Base-by-base conservation (phyloP, 192 early-diverging fungal genomes). In the Coemansia sp. region DNA sequence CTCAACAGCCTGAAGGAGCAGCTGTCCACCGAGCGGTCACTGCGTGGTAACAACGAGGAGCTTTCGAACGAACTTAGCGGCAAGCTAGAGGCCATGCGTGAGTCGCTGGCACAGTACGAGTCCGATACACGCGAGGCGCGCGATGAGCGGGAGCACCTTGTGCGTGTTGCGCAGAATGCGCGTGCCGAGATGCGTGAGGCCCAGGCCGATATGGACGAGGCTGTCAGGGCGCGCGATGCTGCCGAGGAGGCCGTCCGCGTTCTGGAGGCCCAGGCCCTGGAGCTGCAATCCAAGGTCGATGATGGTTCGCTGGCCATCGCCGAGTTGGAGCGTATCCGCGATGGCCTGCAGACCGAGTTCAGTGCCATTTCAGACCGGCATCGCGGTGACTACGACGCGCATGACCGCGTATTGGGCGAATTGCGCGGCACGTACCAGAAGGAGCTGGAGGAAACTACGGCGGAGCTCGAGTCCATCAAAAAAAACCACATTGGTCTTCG, bases 361-460 rank as follows among this genome's bases (percentile, higher is more conserved):
- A 65, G 74, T 23, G 82, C 80, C 20, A 74, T 90, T 25, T 79
- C 85, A 48, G 89, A 92, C 48, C 81, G 89, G 52, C 87, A 92
- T 57, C 80, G 84, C 41, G 82, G 84, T 19, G 93, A 94, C 58
- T 70, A 89, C 22, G 92, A 92, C 50, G 91, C 91, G 41, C 84
- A 86, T 34, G 90, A 90, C 41, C 74, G 72, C 25, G 72, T 85
- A 8, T 79, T 94, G 15, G 91, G 93, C n/a, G 77, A 79, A 55
- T 81, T 87, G 50, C 86, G 88, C 13, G 87, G 84, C 55, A 94
- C 90, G 72, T 94, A 92, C 68, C 90, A 92, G 65, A 89, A 86
- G 61, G 92, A 96, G 81, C 78, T 94, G 22, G 88, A 92, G 57
- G 84, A 87, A 44, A 82, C 93, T 45, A 83, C 88, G 58, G 72